phyloP scores from a whole-genome alignment of 2,329 filamentous ascomycete species.

The Malbranchea cinnamomea region DNA sequence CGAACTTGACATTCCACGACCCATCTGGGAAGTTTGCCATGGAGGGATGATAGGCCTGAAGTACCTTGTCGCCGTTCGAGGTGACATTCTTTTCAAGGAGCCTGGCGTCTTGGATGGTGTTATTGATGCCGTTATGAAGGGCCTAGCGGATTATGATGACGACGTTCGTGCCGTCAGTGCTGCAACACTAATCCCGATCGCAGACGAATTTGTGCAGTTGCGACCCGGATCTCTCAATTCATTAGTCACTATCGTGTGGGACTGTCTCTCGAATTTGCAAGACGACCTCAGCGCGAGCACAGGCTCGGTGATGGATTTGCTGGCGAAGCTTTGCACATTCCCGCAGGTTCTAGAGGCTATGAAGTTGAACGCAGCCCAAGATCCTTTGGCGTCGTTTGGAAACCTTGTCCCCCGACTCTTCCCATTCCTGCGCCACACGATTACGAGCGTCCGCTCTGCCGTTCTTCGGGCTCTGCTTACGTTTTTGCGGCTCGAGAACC shows the following conservation, averaged over 20 bases:
- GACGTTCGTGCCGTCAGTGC: slow-evolving; percentile 95
- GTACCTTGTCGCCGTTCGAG: slow-evolving; percentile 89
- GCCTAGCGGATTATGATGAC: slow-evolving; percentile 77
- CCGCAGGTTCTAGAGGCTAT: slow-evolving; percentile 84
- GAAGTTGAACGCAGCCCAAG: slow-evolving; percentile 71
- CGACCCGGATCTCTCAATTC: slow-evolving; percentile 62
- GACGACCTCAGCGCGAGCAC: slow-evolving; percentile 96
- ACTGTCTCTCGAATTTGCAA: slow-evolving; percentile 88
- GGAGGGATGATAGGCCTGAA: slow-evolving; percentile 94
- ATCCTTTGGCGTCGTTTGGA: slow-evolving; percentile 79
- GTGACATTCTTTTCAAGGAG: slow-evolving; percentile 76
- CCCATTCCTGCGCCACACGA: slow-evolving; percentile 91
- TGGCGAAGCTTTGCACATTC: slow-evolving; percentile 91
- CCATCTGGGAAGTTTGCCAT: slow-evolving; percentile 89
- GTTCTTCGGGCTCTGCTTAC: slow-evolving; percentile 86
- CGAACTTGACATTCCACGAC: slow-evolving; percentile 56
- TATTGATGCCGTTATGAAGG: slow-evolving; percentile 84
- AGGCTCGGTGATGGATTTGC: slow-evolving; percentile 93
- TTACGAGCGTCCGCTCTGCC: slow-evolving; percentile 84
- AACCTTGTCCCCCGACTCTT: slow-evolving; percentile 86
- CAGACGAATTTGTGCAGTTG: slow-evolving; percentile 81
- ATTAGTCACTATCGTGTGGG: slow-evolving; percentile 92
- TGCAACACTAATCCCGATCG: slow-evolving; percentile 92
- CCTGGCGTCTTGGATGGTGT: slow-evolving; percentile 82
- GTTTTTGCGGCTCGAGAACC: slow-evolving; percentile 73